A percentile compares a stretch with the other conserved stretches of the same genome.
These are phyloP conservation scores for Neolentinus lepideus DNA, from an alignment of 1,284 basidiomycete genomes.

Conservation along the genomic window DNA sequence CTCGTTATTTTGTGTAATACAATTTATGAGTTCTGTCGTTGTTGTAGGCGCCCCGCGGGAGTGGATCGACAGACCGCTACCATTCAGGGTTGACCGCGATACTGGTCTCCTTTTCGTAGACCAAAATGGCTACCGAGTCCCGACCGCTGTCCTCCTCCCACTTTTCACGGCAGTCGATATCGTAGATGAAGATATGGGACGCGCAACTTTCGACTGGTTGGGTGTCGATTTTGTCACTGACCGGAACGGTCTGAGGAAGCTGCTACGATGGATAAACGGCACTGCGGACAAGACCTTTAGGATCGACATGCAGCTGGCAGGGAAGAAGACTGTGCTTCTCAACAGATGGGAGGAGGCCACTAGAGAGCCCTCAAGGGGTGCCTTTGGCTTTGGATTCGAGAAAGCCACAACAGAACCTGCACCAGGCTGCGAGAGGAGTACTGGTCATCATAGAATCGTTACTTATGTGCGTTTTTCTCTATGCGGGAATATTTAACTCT, in stretches of 20 bases:
- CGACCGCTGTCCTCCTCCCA: slow-evolving; percentile 34
- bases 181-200: slow-evolving; percentile 22
- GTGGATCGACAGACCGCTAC: slow-evolving; percentile 37
- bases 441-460: slow-evolving; percentile 28
- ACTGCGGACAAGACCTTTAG: slow-evolving; percentile 35
- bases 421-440: slow-evolving; percentile 22
- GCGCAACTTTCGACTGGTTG: slow-evolving; percentile 36
- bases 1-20: background rate
- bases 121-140: slow-evolving; percentile 42
- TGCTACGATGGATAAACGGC: slow-evolving; percentile 43
- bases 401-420: slow-evolving; percentile 28
- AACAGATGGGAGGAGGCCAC: slow-evolving; percentile 40
- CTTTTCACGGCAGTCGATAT: slow-evolving; percentile 43
- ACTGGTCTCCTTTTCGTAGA: slow-evolving; percentile 34
- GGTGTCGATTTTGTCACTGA: slow-evolving; percentile 49
- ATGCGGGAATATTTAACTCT: background rate
- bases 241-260: slow-evolving; percentile 48
- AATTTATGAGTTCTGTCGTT: background rate
- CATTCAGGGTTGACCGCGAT: slow-evolving; percentile 43
- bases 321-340: slow-evolving; percentile 43
- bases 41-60: slow-evolving; percentile 40
- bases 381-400: slow-evolving; percentile 26
- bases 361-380: slow-evolving; percentile 13
- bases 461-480: slow-evolving; percentile 23
- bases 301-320: slow-evolving; percentile 49